A percentile compares a stretch with the other conserved stretches of the same genome.
These are phyloP conservation scores for Backusella westeae DNA, from an alignment of 192 early-diverging fungal genomes.

Conservation along the genomic window DNA sequence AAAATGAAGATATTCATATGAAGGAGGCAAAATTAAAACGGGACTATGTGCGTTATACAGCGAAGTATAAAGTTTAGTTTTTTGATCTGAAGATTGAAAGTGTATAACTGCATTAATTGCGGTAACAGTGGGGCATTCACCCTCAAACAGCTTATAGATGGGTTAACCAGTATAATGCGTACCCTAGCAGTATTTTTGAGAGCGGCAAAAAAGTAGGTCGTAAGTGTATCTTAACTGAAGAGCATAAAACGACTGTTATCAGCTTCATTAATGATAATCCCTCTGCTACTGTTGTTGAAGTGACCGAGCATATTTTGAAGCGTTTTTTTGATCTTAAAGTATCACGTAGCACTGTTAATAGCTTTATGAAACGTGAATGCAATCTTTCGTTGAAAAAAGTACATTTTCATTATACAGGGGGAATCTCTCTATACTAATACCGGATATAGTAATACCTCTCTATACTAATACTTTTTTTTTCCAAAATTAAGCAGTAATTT, in stretches of 20 bases:
- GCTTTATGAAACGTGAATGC: constrained; percentile 12
- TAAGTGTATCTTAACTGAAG: constrained; percentile 8
- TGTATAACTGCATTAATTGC: too few relatives aligned
- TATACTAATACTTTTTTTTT: too few relatives aligned
- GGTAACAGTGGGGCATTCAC: too few relatives aligned
- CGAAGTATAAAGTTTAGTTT: too few relatives aligned
- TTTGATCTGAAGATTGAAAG: too few relatives aligned
- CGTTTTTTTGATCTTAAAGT: constrained; percentile 1
- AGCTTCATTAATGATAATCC: constrained; percentile 15
- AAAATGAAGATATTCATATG: too few relatives aligned
- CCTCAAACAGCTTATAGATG: too few relatives aligned
- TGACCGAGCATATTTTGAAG: constrained; percentile 9
- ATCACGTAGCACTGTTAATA: constrained; percentile 16
- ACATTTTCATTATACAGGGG: background rate
- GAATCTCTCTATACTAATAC: too few relatives aligned
- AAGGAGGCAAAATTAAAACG: too few relatives aligned
- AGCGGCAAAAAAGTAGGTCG: background rate
- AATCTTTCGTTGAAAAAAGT: constrained; percentile 12
- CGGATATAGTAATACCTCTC: too few relatives aligned
- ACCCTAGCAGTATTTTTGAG: constrained; percentile 6
- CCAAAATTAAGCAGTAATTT: too few relatives aligned
- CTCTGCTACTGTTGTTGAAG: constrained; percentile 17
- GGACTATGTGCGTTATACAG: too few relatives aligned
- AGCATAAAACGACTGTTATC: background rate
- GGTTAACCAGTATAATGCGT: background rate